Conservation (phyloP, 331 rosid genomes). For the Pyracantha coccinea region DNA sequence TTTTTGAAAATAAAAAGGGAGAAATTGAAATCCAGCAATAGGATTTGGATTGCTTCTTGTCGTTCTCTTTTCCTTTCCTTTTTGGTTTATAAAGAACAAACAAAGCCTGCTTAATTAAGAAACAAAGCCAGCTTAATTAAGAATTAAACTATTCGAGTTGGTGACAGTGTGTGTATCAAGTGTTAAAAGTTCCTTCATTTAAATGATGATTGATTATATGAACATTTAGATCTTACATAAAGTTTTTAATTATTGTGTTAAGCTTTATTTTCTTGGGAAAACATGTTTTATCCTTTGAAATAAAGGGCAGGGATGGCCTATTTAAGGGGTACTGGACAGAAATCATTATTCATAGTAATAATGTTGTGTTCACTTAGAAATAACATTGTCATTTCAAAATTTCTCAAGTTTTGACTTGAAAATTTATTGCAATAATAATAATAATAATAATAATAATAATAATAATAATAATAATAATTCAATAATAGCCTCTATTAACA, state of each 20-base stretch:
- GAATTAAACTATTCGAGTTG: constrained; percentile 4
- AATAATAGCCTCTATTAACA: no score
- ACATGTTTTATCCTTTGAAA: constrained; percentile 28
- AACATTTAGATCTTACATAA: constrained; percentile 22
- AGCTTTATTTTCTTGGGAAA: constrained; percentile 12
- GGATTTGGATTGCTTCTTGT: constrained; percentile 19
- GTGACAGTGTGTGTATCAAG: constrained; percentile 3
- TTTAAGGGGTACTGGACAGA: constrained; percentile 34
- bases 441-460: no score
- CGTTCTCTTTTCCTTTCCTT: not conserved
- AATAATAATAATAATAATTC: no score
- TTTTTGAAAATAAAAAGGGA: constrained; percentile 4
- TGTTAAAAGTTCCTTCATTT: not conserved
- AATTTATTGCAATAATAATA: no score
- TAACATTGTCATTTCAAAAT: constrained; percentile 8
- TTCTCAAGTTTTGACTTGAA: constrained; percentile 12
- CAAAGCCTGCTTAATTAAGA: not conserved
- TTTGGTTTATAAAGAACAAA: not conserved
- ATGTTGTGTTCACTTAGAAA: constrained; percentile 16
- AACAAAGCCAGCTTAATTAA: not conserved
- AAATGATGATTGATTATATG: constrained; percentile 20
- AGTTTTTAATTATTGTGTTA: constrained; percentile 23
- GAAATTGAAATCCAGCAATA: constrained; percentile 20
- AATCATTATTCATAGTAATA: constrained; percentile 31
- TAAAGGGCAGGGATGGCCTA: constrained; percentile 21